Conservation (phyloP, 352 stramenopile species). For the Globisporangium barbulae region DNA sequence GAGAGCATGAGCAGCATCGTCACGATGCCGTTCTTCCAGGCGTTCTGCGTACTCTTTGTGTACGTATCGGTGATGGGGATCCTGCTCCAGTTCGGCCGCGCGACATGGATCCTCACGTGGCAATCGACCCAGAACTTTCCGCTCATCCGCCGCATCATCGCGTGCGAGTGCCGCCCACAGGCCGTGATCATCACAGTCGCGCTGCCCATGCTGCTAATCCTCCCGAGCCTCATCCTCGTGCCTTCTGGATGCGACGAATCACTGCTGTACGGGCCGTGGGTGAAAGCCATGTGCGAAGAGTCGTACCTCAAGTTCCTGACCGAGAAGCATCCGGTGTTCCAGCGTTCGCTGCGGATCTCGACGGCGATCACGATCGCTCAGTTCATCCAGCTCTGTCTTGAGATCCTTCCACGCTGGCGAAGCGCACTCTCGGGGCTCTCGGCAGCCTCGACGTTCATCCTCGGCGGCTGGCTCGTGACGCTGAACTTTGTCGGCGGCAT, state of each 20-base stretch:
- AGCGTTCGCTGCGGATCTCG: conserved; percentile 72
- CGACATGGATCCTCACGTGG: conserved; percentile 88
- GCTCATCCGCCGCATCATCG: conserved; percentile 83
- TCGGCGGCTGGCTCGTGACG: conserved; percentile 51
- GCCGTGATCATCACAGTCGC: conserved; percentile 74
- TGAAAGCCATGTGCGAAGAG: conserved; percentile 68
- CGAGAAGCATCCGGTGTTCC: conserved; percentile 79
- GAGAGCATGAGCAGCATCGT: conserved; percentile 87
- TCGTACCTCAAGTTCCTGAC: conserved; percentile 85
- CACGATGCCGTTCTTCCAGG: conserved; percentile 74
- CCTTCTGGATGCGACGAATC: conserved; percentile 48
- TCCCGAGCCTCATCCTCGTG: conserved; percentile 73
- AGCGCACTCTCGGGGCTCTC: conserved; percentile 52
- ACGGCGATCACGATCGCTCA: conserved; percentile 81
- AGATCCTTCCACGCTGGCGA: conserved; percentile 77
- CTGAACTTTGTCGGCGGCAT: conserved; percentile 63
- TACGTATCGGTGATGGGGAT: conserved; percentile 85
- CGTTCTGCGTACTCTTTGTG: conserved; percentile 73
- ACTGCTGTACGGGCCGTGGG: conserved; percentile 30
- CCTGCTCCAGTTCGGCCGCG: conserved; percentile 76
- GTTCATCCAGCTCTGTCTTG: conserved; percentile 82
- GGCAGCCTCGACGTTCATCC: conserved; percentile 45
- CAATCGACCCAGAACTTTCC: conserved; percentile 86
- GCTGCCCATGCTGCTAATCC: conserved; percentile 68
- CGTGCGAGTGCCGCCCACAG: conserved; percentile 69